Evolutionary conservation across 192 early-diverging fungal genomes (phyloP).

Genomic region (Thamnidium elegans): DNA sequence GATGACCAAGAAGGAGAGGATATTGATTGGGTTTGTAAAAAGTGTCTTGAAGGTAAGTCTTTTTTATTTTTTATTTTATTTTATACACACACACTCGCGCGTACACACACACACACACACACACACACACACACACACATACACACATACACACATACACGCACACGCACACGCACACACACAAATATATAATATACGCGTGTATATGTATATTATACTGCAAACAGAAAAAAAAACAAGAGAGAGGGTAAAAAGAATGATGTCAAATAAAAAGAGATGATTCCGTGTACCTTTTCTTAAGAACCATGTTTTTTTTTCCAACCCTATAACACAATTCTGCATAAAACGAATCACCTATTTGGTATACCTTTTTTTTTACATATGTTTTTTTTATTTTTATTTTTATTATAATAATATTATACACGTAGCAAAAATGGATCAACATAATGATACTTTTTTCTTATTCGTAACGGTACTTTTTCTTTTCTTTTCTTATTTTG

Average conservation of each 20-base stretch:
- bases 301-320: too few species aligned
- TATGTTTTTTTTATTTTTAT: background rate
- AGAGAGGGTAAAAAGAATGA: background rate
- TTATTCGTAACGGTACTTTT: background rate
- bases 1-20: constrained; percentile 31
- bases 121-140: background rate
- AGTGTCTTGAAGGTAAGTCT: constrained; percentile 18
- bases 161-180: too few species aligned
- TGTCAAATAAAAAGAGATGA: background rate
- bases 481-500: background rate
- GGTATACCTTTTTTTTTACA: background rate
- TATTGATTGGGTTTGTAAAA: constrained; percentile 34
- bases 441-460: background rate
- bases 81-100: background rate
- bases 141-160: background rate
- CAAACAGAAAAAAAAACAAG: background rate
- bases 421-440: background rate
- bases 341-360: too few species aligned
- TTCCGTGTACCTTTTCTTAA: background rate
- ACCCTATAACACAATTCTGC: too few species aligned
- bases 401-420: background rate
- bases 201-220: too few species aligned
- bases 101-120: background rate
- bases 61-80: background rate
- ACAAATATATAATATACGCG: too few species aligned